Base-by-base conservation (phyloP, 768 basidiomycete species). In the Panus rudis region DNA sequence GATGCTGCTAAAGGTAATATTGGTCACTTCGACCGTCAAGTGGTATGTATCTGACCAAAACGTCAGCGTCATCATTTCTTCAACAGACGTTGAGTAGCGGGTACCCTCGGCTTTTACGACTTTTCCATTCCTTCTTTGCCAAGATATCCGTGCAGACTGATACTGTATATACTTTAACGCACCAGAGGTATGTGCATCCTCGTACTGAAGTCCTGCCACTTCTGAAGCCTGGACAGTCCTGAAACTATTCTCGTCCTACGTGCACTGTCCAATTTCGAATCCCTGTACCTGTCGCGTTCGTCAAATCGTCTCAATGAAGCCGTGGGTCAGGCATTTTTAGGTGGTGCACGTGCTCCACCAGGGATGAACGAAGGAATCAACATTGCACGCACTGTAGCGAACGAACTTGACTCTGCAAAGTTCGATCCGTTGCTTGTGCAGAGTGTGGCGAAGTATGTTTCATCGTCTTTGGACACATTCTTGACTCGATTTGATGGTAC, bases 121-220 rank as follows among this genome's bases (percentile, higher is more conserved):
- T 97, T 2, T 93, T 99, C 64, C 96, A 99, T 43, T 92, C 92
- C 30, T 96, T 99, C 66, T 99, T 99, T 59, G 80, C 85, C 23
- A 92, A 92, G 60, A 91, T 98, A 41, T 81, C 91, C 2, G 85
- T 94, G 10, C 89, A 97, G 58, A 96, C 96, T 2, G 94, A 98
- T 56, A 98, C 96, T 0, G 68, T 88, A 5, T 98, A 98, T 59
- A 82, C 79, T 0, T 78, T 82, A 41, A 71, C 77, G 1, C 75
- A 85, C 39, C 96, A 99, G 65, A 92, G 89, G 91, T 88, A 14
- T 8, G 48, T n/a, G 23, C 39, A 24, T 20, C 25, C 38, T 21
- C 27, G 8, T 32, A 4, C 26, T 23, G 12, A 24, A 14, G 30
- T 21, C 13, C 48, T 45, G 7, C 14, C 20, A 23, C 30, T 17